Percentiles rank a stretch among this genome's conserved stretches.
phyloP scores from a whole-genome alignment of 2,329 filamentous ascomycete genomes.

The Macrophomina phaseolina region DNA sequence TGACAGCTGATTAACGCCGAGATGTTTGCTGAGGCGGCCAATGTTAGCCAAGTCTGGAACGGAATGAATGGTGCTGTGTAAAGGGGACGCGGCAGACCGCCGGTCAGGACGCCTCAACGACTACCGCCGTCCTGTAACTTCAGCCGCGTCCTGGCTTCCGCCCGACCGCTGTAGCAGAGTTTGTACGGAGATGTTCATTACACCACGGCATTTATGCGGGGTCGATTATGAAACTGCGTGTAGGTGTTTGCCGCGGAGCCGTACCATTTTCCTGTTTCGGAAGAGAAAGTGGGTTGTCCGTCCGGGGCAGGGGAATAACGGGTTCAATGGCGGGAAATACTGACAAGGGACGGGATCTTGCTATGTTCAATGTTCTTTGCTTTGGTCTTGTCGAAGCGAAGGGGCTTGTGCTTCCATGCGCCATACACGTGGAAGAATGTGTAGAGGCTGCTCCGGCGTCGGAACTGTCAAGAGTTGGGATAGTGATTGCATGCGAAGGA shows the following conservation, averaged over 20 bases:
- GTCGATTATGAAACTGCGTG: neutral
- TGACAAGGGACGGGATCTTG: neutral
- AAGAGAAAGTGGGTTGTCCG: neutral
- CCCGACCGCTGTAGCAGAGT: neutral
- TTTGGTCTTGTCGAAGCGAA: too few relatives aligned
- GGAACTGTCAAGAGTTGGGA: too few relatives aligned
- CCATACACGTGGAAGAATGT: too few relatives aligned
- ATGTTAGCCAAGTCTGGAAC: neutral
- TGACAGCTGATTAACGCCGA: neutral
- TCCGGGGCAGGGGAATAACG: neutral
- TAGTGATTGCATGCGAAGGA: too few relatives aligned
- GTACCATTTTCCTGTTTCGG: neutral
- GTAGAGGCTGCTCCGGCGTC: too few relatives aligned
- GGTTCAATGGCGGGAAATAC: neutral
- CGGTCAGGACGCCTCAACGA: neutral
- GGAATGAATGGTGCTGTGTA: neutral
- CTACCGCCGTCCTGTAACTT: neutral
- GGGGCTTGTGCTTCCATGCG: too few relatives aligned
- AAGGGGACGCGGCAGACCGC: neutral
- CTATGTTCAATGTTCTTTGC: slow-evolving; percentile 1
- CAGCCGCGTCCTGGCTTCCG: neutral
- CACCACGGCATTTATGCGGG: neutral
- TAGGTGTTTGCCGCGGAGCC: neutral
- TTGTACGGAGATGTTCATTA: neutral
- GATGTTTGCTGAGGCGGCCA: neutral